A percentile compares a stretch with the other conserved stretches of the same genome.
phyloP scores from a whole-genome alignment of 192 early-diverging fungal species.

The Oehlia diaphana region DNA sequence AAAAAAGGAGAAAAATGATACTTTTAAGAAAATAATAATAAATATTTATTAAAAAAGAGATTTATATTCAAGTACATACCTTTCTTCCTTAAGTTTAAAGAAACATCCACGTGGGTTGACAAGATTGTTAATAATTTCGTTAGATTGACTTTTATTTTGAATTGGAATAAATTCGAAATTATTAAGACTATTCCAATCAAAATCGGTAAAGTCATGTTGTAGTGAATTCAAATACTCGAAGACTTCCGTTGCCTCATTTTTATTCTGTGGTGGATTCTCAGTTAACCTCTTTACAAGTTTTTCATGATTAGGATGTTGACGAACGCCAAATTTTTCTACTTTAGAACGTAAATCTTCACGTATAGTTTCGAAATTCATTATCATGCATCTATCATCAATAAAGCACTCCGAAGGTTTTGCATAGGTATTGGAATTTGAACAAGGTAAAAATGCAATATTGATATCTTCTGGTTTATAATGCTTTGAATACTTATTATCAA shows the following conservation, averaged over 20 bases:
- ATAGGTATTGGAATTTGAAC: conserved; percentile 37
- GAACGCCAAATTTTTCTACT: conserved; percentile 64
- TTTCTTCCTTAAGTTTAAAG: conserved; percentile 7
- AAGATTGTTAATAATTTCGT: not conserved
- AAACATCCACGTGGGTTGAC: not conserved
- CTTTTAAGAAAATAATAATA: not conserved
- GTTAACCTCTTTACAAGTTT: conserved; percentile 43
- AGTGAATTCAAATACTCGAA: conserved; percentile 71
- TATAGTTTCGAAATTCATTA: conserved; percentile 71
- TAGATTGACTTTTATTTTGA: not conserved
- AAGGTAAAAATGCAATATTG: conserved; percentile 65
- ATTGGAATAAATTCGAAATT: conserved; percentile 67
- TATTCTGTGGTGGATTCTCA: conserved; percentile 30
- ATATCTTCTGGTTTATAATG: conserved; percentile 50
- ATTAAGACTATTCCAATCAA: conserved; percentile 56
- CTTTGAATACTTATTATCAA: conserved; percentile 50
- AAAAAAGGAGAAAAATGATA: conserved; percentile 40
- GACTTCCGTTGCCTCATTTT: conserved; percentile 46
- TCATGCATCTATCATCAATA: conserved; percentile 52
- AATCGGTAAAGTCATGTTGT: conserved; percentile 55
- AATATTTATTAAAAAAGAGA: not conserved
- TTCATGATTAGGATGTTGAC: conserved; percentile 52
- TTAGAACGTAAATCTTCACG: conserved; percentile 51
- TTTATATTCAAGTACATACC: not conserved
- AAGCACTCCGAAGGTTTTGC: conserved; percentile 65